These are phyloP conservation scores for Warburgia ugandensis DNA, from an alignment of 164 flowering plant genomes.

Conservation along the genomic window DNA sequence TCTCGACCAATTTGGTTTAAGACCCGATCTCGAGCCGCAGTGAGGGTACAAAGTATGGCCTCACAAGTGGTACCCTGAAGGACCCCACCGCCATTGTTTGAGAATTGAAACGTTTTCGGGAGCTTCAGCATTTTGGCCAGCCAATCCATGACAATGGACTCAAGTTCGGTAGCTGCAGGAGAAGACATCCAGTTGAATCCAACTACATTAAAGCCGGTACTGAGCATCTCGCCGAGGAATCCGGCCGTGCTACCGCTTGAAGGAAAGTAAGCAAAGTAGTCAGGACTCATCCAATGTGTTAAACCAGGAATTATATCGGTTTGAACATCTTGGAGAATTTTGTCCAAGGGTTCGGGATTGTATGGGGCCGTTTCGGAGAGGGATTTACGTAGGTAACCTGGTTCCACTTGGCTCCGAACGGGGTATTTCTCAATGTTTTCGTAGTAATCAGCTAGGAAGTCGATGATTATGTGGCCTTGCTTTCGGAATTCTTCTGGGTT, in stretches of 20 bases:
- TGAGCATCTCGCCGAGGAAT: constrained; percentile 56
- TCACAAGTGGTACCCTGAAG: constrained; percentile 64
- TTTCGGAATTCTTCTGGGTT: constrained; percentile 56
- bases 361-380: constrained; percentile 46
- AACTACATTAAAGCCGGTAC: constrained; percentile 50
- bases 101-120: constrained; percentile 38
- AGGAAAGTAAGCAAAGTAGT: constrained; percentile 54
- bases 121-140: constrained; percentile 38
- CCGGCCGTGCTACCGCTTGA: constrained; percentile 45
- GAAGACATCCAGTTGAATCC: constrained; percentile 73
- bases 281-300: constrained; percentile 72
- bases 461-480: constrained; percentile 50
- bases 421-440: constrained; percentile 43
- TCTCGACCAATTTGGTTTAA: constrained; percentile 29
- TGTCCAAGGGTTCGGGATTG: constrained; percentile 42
- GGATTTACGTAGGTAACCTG: constrained; percentile 43
- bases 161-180: constrained; percentile 62
- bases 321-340: constrained; percentile 40
- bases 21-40: constrained; percentile 43
- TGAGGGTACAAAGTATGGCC: constrained; percentile 41
- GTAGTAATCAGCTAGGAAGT: constrained; percentile 65
- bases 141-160: constrained; percentile 51
- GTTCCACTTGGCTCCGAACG: constrained; percentile 61
- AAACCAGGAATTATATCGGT: constrained; percentile 52
- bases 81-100: constrained; percentile 66